Conservation (phyloP, 164 flowering plant species). For the Vitis rotundifolia region DNA sequence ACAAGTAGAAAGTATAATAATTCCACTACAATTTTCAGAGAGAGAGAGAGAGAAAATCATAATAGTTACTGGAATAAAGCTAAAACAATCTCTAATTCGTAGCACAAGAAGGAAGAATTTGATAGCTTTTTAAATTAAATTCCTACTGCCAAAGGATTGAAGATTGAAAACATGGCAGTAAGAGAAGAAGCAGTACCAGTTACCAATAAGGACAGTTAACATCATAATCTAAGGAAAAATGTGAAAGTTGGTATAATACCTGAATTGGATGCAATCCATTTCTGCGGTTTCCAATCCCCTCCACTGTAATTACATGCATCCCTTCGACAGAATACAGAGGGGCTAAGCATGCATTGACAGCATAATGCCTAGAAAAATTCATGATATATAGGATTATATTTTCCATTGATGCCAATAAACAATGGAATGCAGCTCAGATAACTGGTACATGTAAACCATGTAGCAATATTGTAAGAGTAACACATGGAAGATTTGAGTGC, state of each 20-base stretch:
- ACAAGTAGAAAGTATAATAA: no score
- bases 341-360: slow-evolving; percentile 95
- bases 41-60: no score
- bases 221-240: neutral
- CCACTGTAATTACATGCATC: slow-evolving; percentile 95
- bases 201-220: neutral
- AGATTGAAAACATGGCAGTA: neutral
- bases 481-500: no score
- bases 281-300: slow-evolving; percentile 78
- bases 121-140: no score
- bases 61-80: no score
- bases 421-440: no score
- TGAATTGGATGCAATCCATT: slow-evolving; percentile 90
- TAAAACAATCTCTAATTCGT: no score
- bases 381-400: neutral
- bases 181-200: neutral
- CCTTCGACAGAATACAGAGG: slow-evolving; percentile 98
- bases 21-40: no score
- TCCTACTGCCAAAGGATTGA: neutral
- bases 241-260: slow-evolving; percentile 32
- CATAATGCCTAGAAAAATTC: slow-evolving; percentile 62
- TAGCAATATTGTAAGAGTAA: no score
- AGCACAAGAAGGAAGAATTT: no score
- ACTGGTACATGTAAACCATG: no score
- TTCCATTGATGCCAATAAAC: neutral